These are phyloP conservation scores for Aspergillus sp. DNA, from an alignment of 2,329 filamentous ascomycete genomes.

Conservation along the genomic window DNA sequence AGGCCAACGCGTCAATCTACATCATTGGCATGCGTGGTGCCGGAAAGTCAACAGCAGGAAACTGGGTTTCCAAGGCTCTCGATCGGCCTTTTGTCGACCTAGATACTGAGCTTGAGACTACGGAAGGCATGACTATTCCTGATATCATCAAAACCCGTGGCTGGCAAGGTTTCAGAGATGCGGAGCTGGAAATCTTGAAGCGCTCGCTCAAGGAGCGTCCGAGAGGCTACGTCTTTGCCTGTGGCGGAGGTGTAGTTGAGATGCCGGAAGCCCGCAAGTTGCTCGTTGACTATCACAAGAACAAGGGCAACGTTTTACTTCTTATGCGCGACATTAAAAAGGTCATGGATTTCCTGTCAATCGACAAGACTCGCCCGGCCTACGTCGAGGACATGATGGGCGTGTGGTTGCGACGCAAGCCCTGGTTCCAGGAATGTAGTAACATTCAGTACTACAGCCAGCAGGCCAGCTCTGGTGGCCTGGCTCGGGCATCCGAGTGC, in stretches of 20 bases:
- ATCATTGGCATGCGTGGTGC: constrained; percentile 97
- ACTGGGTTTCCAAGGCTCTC: constrained; percentile 78
- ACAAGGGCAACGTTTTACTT: constrained; percentile 81
- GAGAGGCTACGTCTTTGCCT: constrained; percentile 82
- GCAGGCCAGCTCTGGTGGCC: constrained; percentile 55
- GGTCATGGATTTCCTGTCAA: constrained; percentile 84
- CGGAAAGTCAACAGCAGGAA: constrained; percentile 91
- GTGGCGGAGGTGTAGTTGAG: constrained; percentile 92
- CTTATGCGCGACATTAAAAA: constrained; percentile 86
- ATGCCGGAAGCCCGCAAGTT: constrained; percentile 76
- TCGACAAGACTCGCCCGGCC: constrained; percentile 87
- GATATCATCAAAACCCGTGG: constrained; percentile 78
- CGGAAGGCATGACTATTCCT: constrained; percentile 76
- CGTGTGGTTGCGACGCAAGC: constrained; percentile 86
- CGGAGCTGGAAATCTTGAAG: constrained; percentile 75
- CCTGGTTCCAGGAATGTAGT: constrained; percentile 90
- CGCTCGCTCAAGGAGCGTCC: constrained; percentile 75
- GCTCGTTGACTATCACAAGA: constrained; percentile 72
- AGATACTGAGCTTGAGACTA: constrained; percentile 81
- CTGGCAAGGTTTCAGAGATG: constrained; percentile 85
- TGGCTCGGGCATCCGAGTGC: constrained; percentile 64
- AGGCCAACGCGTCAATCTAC: constrained; percentile 71
- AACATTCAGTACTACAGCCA: constrained; percentile 93
- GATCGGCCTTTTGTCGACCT: constrained; percentile 82
- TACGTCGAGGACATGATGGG: constrained; percentile 91